Conservation (phyloP, 73 alveolate genomes). For the Stentor roeselii region DNA sequence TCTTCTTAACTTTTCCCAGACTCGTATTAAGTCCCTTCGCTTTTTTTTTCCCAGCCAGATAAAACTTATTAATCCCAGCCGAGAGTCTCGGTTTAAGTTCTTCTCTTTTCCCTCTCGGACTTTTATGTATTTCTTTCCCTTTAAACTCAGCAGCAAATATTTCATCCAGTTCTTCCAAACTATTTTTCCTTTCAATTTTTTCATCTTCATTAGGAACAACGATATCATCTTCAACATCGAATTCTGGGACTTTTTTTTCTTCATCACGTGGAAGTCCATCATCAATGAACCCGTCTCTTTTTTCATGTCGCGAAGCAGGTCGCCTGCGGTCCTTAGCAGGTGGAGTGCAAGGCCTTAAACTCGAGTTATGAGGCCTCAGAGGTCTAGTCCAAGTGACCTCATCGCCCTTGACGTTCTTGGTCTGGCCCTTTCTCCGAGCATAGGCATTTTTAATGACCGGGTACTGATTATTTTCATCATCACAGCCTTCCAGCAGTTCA, state of each 20-base stretch:
- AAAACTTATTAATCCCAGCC: background rate
- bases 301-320: constrained; percentile 5
- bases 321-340: background rate
- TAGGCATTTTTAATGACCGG: constrained; percentile 30
- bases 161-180: constrained; percentile 20
- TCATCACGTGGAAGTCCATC: background rate
- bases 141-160: background rate
- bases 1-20: background rate
- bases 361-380: constrained; percentile 19
- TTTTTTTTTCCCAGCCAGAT: background rate
- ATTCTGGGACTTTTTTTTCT: constrained; percentile 2
- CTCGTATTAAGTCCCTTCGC: background rate
- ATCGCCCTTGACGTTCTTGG: background rate
- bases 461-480: constrained; percentile 23
- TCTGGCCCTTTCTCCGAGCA: constrained; percentile 17
- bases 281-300: background rate
- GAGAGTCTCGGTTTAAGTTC: background rate
- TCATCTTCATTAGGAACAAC: background rate
- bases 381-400: background rate
- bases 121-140: background rate
- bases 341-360: constrained; percentile 18
- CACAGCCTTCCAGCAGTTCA: constrained; percentile 28
- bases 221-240: constrained; percentile 17
- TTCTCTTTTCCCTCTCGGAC: constrained; percentile 2
- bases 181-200: background rate